Base-by-base conservation (phyloP, 768 basidiomycete genomes). In the Boletellus ananiceps region DNA sequence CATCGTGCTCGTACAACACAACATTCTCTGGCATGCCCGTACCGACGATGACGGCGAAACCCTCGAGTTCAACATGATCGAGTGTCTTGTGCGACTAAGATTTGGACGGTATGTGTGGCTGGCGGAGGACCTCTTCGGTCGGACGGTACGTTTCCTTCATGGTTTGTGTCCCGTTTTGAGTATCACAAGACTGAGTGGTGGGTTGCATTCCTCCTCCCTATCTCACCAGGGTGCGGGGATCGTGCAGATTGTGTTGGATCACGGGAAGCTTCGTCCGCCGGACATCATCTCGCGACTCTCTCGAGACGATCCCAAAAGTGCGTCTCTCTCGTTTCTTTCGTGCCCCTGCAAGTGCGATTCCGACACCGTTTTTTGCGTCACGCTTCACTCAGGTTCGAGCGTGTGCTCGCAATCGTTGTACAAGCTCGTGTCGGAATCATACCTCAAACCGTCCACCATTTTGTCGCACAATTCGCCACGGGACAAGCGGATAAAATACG, bases 1-100 rank as follows among this genome's bases (percentile, higher is more conserved):
- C 16, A 72, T 96, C 39, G 79, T 86, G 39, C 78, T 97, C 46
- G 76, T 94, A 15, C 94, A 97, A 63, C 94, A 97, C 64, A 93
- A 96, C 67, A 68, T 96, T 38, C 74, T 94, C 38, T 93, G 92
- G 88, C 89, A 93, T 62, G 79, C 84, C 8, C 77, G 78, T 34
- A 77, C 77, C 5, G 83, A 83, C 8, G 81, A 83, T n/a, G 84
- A 82, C 36, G 81, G 79, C 5, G 87, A 86, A 54, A 78, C 88
- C 49, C 74, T 88, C 41, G 93, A 96, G 64, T 73, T 95, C 54
- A 92, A 93, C 59, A 71, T 82, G 13, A 80, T 86, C 46, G 91
- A 93, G 62, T 93, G 93, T 64, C 73, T 96, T 32, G 72, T 83
- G 69, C 75, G 93, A 48, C 59, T 92, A 64, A 72, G 93, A 56